Conservation (phyloP, 2,329 filamentous ascomycete species). For the Fusarium fracticaudum region DNA sequence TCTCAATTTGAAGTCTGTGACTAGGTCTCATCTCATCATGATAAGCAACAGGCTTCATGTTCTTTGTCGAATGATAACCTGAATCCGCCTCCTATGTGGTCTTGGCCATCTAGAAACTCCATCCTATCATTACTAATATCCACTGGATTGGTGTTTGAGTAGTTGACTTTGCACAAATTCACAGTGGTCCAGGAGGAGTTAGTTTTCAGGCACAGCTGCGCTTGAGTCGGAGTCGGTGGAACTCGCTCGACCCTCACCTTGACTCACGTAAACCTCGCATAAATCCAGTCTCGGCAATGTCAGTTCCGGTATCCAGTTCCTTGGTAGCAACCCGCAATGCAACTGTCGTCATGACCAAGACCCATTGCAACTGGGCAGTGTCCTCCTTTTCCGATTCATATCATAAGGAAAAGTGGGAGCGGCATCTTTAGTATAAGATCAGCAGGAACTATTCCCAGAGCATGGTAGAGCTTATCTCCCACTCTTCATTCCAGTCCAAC, state of each 20-base stretch:
- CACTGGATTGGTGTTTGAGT: too few species aligned
- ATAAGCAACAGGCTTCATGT: background rate
- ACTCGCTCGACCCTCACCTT: background rate
- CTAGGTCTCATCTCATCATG: too few species aligned
- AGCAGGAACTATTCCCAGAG: background rate
- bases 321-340: background rate
- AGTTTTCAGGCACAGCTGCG: background rate
- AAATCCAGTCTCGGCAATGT: background rate
- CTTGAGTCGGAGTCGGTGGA: background rate
- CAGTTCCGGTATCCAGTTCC: background rate
- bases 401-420: background rate
- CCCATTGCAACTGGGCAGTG: background rate
- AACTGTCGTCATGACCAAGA: background rate
- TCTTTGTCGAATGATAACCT: background rate
- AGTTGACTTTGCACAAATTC: background rate
- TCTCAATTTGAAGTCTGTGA: too few species aligned
- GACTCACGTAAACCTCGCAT: background rate
- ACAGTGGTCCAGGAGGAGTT: background rate
- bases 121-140: rapidly evolving
- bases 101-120: background rate
- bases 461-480: conserved; percentile 13
- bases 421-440: background rate
- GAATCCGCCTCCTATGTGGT: background rate
- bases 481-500: conserved; percentile 2
- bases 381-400: background rate